Evolutionary conservation across 345 rosid genomes (phyloP).

Genomic region (Turritis glabra): DNA sequence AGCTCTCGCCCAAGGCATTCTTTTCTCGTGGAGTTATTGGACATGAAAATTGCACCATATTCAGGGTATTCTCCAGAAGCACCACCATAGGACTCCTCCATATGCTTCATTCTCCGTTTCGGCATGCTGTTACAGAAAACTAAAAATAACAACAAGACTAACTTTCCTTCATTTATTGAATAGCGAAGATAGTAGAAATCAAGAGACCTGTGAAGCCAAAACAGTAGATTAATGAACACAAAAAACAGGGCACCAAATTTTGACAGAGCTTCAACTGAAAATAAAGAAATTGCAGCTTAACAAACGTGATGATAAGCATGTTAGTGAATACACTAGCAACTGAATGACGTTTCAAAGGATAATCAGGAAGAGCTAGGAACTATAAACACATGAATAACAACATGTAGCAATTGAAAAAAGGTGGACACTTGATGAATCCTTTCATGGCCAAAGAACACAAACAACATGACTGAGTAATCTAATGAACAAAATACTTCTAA

Average conservation of each 20-base stretch:
- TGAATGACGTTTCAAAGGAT: too few relatives aligned
- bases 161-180: neutral
- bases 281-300: neutral
- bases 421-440: neutral
- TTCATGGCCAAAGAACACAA: neutral
- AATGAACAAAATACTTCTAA: neutral
- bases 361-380: too few relatives aligned
- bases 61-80: constrained; percentile 47
- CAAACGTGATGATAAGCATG: neutral
- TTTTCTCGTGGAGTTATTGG: constrained; percentile 43
- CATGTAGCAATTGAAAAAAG: too few relatives aligned
- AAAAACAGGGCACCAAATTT: neutral
- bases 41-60: constrained; percentile 78
- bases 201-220: neutral
- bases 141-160: constrained; percentile 27
- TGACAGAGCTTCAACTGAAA: neutral
- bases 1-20: constrained; percentile 53
- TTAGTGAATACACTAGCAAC: too few relatives aligned
- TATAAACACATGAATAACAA: too few relatives aligned
- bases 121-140: constrained; percentile 43
- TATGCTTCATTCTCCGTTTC: constrained; percentile 28
- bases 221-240: neutral
- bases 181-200: neutral
- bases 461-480: neutral
- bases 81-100: constrained; percentile 17